A percentile compares a stretch with the other conserved stretches of the same genome.
Evolutionary conservation across 371 early-diverging fungal species (phyloP).

Genomic region (Choanephora cucurbitarum): DNA sequence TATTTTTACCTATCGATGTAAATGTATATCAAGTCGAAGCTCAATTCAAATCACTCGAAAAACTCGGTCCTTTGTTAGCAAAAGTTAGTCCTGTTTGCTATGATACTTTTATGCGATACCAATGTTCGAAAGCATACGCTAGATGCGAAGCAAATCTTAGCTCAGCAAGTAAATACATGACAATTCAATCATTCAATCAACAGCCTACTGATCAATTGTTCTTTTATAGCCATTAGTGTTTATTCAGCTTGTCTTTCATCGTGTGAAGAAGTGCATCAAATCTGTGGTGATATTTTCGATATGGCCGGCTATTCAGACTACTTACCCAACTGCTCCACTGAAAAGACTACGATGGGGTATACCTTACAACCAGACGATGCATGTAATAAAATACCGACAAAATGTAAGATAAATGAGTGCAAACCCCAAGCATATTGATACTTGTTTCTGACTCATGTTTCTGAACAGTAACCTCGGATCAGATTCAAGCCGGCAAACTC

Average conservation of each 20-base stretch:
- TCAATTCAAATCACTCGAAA: conserved; percentile 10
- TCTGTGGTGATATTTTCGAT: conserved; percentile 12
- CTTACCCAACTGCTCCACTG: conserved; percentile 22
- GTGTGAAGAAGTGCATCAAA: conserved; percentile 11
- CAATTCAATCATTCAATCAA: no score
- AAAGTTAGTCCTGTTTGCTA: conserved; percentile 19
- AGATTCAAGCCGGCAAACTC: conserved; percentile 12
- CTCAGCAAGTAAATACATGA: conserved; percentile 17
- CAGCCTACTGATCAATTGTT: no score
- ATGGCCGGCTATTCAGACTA: conserved; percentile 2
- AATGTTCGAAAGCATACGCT: conserved; percentile 27
- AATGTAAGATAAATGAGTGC: conserved; percentile 24
- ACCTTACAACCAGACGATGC: conserved; percentile 15
- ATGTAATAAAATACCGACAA: conserved; percentile 24
- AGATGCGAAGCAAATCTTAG: conserved; percentile 20
- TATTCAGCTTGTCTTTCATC: conserved; percentile 18
- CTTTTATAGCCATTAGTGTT: conserved; percentile 15
- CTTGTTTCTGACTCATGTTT: background rate
- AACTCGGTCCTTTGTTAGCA: conserved; percentile 5
- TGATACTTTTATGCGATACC: conserved; percentile 23
- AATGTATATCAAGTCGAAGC: conserved; percentile 9
- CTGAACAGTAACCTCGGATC: conserved; percentile 15
- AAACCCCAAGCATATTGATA: no score
- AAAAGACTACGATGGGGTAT: conserved; percentile 1
- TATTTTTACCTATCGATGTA: conserved; percentile 16